Percentiles rank a stretch among this genome's conserved stretches.
Conservation (phyloP, 148 eudicot species). For the Fagopyrum esculentum region DNA sequence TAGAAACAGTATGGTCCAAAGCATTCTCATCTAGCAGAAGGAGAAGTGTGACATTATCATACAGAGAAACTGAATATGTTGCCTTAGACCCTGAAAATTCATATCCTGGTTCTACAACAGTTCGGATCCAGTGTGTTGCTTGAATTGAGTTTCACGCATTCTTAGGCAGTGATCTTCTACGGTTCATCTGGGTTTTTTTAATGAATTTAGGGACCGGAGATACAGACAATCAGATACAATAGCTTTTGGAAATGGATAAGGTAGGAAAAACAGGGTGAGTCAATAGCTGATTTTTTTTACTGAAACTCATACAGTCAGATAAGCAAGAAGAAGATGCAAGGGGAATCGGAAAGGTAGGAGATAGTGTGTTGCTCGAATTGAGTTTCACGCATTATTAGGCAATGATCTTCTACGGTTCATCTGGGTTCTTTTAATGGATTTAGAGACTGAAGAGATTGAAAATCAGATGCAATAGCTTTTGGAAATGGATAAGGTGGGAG, state of each 20-base stretch:
- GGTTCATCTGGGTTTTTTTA: background rate
- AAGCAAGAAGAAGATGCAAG: constrained; percentile 5
- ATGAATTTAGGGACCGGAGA: background rate
- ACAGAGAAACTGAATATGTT: background rate
- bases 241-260: background rate
- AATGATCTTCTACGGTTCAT: background rate
- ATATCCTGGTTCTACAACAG: background rate
- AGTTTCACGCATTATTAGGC: background rate
- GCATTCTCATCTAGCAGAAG: background rate
- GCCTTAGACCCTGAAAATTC: background rate
- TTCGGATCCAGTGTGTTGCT: too few species aligned
- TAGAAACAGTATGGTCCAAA: background rate
- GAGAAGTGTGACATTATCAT: background rate
- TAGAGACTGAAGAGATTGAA: background rate
- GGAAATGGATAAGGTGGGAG: background rate
- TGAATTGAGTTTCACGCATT: background rate
- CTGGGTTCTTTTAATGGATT: background rate
- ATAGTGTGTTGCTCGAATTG: background rate
- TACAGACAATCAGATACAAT: background rate
- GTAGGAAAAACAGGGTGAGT: background rate
- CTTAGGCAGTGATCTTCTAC: background rate
- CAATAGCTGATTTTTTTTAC: background rate
- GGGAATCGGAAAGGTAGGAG: background rate
- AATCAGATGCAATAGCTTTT: background rate
- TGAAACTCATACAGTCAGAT: background rate